Evolutionary conservation across 768 basidiomycete genomes (phyloP).

Genomic region (Trametes maxima): DNA sequence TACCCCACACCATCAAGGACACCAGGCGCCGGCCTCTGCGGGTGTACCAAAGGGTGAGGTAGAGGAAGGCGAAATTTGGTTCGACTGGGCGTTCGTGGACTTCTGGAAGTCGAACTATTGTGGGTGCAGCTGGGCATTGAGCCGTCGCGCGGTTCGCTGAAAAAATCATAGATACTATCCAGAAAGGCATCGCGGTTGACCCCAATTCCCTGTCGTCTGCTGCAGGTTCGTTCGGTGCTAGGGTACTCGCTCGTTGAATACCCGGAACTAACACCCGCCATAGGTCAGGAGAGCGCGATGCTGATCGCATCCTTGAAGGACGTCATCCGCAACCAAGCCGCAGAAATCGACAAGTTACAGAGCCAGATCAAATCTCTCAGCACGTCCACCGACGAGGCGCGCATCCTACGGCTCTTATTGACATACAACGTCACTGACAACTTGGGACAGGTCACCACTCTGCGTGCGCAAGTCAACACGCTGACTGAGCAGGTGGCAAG

Average conservation of each 20-base stretch:
- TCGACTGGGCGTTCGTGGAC: slow-evolving; percentile 97
- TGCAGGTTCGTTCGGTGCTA: slow-evolving; percentile 45
- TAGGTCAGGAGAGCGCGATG: slow-evolving; percentile 65
- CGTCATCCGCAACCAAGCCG: slow-evolving; percentile 78
- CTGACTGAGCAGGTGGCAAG: slow-evolving; percentile 51
- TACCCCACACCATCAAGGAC: slow-evolving; percentile 10
- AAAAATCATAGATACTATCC: slow-evolving; percentile 61
- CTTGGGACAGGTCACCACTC: slow-evolving; percentile 41
- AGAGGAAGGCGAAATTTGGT: slow-evolving; percentile 86
- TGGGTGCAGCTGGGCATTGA: slow-evolving; percentile 41
- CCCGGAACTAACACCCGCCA: slow-evolving; percentile 42
- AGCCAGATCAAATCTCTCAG: slow-evolving; percentile 53
- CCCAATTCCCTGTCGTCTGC: slow-evolving; percentile 66
- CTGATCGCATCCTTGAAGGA: slow-evolving; percentile 84
- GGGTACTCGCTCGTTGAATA: neutral
- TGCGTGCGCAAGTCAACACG: slow-evolving; percentile 49
- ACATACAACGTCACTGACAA: neutral
- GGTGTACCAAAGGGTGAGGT: slow-evolving; percentile 39
- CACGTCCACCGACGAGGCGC: slow-evolving; percentile 38
- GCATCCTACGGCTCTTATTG: neutral
- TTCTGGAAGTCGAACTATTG: slow-evolving; percentile 99
- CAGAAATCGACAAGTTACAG: slow-evolving; percentile 74
- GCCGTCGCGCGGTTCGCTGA: neutral
- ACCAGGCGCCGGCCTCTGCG: slow-evolving; percentile 36
- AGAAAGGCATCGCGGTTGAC: slow-evolving; percentile 69